These are phyloP conservation scores for Carex pumila DNA, from an alignment of 176 grass and related monocot species.

Conservation along the genomic window DNA sequence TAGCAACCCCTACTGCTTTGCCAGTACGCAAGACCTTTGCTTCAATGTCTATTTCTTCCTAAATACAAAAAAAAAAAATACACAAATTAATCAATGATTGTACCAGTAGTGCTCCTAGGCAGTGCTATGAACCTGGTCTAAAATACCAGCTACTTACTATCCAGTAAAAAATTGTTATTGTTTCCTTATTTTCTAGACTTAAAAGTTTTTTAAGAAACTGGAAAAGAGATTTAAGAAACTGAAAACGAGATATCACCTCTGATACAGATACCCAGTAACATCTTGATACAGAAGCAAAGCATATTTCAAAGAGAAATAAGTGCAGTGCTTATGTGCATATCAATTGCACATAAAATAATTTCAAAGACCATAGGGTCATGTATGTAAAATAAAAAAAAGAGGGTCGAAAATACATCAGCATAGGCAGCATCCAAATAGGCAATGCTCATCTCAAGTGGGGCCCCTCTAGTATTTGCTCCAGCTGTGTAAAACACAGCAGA, in stretches of 20 bases:
- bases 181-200: neutral
- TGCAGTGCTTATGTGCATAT: neutral
- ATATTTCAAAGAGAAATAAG: too few species aligned
- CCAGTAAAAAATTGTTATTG: neutral
- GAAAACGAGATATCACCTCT: too few species aligned
- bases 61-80: neutral
- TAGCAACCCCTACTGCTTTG: conserved; percentile 67
- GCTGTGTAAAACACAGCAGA: conserved; percentile 66
- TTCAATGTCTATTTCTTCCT: conserved; percentile 95
- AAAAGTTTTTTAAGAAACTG: too few species aligned
- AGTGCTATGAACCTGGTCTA: neutral
- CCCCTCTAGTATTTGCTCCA: conserved; percentile 47
- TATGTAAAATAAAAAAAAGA: neutral
- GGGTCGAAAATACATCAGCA: conserved; percentile 33
- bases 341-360: neutral
- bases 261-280: too few species aligned
- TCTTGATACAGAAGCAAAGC: too few species aligned
- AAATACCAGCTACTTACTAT: neutral
- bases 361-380: neutral
- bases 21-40: conserved; percentile 74
- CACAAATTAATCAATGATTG: neutral
- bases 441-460: conserved; percentile 74
- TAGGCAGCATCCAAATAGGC: conserved; percentile 86
- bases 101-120: neutral
- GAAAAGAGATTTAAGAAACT: too few species aligned